These are phyloP conservation scores for Phylloporus scabripes DNA, from an alignment of 768 basidiomycete genomes.

Conservation along the genomic window DNA sequence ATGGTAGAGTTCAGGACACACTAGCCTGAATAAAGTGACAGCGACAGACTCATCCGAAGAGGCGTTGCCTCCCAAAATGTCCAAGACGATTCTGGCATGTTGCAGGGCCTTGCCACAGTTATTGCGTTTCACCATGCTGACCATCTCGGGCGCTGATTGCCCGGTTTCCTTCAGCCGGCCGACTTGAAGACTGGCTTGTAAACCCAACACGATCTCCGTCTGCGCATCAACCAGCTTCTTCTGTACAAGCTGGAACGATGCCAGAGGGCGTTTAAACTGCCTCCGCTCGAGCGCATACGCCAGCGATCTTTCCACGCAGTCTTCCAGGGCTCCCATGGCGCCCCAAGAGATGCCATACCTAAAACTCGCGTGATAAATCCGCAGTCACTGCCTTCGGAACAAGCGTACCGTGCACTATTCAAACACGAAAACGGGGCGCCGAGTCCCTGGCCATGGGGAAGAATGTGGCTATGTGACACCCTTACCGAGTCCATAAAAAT, in stretches of 20 bases:
- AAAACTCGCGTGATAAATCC: background rate
- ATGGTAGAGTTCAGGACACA: background rate
- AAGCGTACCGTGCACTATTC: conserved; percentile 69
- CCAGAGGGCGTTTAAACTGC: conserved; percentile 86
- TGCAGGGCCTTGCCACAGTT: conserved; percentile 92
- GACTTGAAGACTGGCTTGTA: conserved; percentile 70
- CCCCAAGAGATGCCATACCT: conserved; percentile 93
- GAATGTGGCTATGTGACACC: conserved; percentile 66
- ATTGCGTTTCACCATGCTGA: conserved; percentile 91
- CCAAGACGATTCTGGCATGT: conserved; percentile 75
- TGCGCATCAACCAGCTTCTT: conserved; percentile 96
- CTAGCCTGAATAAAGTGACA: background rate
- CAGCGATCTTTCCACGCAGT: conserved; percentile 73
- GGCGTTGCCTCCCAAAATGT: conserved; percentile 93
- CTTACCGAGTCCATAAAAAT: conserved; percentile 89
- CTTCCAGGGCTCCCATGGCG: conserved; percentile 92
- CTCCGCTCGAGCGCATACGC: conserved; percentile 84
- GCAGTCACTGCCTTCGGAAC: background rate
- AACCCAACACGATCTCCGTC: conserved; percentile 75
- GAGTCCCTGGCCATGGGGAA: conserved; percentile 75
- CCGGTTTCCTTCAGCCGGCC: conserved; percentile 84
- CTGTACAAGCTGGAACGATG: conserved; percentile 95
- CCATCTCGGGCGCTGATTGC: conserved; percentile 79
- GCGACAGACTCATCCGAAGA: conserved; percentile 77
- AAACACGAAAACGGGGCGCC: conserved; percentile 87